Percentiles rank a stretch among this genome's conserved stretches.
Conservation (phyloP, 2,329 filamentous ascomycete species). For the Xylariaceae sp. region DNA sequence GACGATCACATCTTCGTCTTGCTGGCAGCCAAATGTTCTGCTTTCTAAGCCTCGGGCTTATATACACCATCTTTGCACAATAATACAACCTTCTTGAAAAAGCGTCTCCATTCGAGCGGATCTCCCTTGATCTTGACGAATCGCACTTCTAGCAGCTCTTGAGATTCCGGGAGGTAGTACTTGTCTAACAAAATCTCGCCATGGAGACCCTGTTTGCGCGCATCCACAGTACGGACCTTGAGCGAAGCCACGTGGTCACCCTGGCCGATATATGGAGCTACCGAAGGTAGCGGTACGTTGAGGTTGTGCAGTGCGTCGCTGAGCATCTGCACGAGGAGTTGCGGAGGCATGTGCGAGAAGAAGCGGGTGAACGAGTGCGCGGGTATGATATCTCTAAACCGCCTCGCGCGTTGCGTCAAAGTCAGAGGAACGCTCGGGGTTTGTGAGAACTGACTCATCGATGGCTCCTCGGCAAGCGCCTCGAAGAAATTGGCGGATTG, state of each 20-base stretch:
- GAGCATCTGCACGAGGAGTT: conserved; percentile 75
- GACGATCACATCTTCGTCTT: too few relatives aligned
- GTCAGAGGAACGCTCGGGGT: conserved; percentile 75
- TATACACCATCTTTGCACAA: conserved; percentile 83
- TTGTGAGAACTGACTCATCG: conserved; percentile 80
- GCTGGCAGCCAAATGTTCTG: conserved; percentile 4
- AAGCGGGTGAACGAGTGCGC: conserved; percentile 86
- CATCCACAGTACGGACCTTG: conserved; percentile 72
- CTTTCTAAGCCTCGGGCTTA: conserved; percentile 45
- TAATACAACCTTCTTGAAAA: conserved; percentile 94
- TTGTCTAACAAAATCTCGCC: conserved; percentile 74
- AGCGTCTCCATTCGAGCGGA: conserved; percentile 90
- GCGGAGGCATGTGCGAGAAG: conserved; percentile 76
- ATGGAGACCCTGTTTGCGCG: conserved; percentile 67
- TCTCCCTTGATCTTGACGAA: conserved; percentile 96
- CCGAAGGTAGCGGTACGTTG: conserved; percentile 68
- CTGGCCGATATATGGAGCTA: conserved; percentile 41
- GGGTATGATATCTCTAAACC: conserved; percentile 89
- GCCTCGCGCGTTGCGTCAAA: conserved; percentile 83
- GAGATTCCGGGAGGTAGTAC: conserved; percentile 53
- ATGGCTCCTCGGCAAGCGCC: conserved; percentile 79
- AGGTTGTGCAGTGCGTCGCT: conserved; percentile 79
- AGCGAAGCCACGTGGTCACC: conserved; percentile 61
- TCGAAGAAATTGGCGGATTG: conserved; percentile 47
- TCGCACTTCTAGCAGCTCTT: conserved; percentile 74